Evolutionary conservation across 2,329 filamentous ascomycete species (phyloP).

Genomic region (Hypoxylon sp.): DNA sequence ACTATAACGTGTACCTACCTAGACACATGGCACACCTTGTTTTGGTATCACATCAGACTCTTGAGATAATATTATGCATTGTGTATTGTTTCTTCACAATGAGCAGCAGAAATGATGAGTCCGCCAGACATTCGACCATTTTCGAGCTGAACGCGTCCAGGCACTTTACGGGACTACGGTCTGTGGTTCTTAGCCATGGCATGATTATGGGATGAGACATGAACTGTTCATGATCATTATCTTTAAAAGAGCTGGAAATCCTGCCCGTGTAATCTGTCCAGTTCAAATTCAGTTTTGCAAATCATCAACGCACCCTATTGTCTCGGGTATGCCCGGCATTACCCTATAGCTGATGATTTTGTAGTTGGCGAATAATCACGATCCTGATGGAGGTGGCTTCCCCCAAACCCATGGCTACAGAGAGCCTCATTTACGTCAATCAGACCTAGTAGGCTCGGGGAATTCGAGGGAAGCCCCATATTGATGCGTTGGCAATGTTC

Average conservation of each 20-base stretch:
- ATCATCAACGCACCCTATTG: background rate
- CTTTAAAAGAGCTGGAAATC: background rate
- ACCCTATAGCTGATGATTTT: background rate
- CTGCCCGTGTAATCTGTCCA: background rate
- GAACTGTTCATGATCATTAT: background rate
- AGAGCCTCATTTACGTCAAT: background rate
- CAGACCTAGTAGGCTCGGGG: background rate
- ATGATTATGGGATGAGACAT: background rate
- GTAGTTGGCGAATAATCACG: background rate
- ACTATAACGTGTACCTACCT: background rate
- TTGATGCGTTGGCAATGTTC: constrained; percentile 1
- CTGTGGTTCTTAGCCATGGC: background rate
- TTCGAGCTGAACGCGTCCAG: background rate
- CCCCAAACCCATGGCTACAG: background rate
- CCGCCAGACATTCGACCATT: background rate
- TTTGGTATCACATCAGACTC: background rate
- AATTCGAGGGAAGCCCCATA: background rate
- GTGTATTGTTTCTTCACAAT: background rate
- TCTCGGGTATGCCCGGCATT: background rate
- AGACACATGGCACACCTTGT: background rate
- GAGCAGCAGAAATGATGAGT: background rate
- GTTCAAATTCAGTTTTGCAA: background rate
- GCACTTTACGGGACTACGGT: background rate
- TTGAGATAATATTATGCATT: background rate
- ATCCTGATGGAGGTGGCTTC: background rate